These are phyloP conservation scores for Ceratocystis lukuohia DNA, from an alignment of 2,329 filamentous ascomycete species.

Conservation along the genomic window DNA sequence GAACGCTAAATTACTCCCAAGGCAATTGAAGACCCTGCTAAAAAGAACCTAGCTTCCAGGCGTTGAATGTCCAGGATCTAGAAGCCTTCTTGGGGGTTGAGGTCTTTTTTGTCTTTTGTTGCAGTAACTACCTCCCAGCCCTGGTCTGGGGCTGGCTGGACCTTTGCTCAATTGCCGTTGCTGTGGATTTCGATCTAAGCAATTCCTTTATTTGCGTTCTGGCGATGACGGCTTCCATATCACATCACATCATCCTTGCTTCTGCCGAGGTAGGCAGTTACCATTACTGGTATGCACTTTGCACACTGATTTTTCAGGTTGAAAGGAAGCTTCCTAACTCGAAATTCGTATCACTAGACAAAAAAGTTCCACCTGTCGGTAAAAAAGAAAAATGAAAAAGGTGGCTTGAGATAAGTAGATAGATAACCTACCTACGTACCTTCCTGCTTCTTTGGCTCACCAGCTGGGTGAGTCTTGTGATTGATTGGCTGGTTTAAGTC, in stretches of 20 bases:
- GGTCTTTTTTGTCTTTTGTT: slow-evolving; percentile 3
- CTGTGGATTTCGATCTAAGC: neutral
- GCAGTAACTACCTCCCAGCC: neutral
- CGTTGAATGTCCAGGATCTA: neutral
- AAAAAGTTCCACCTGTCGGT: neutral
- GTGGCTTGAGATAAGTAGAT: neutral
- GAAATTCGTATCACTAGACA: neutral
- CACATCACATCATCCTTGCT: slow-evolving; percentile 11
- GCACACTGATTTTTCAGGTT: neutral
- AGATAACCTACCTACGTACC: neutral
- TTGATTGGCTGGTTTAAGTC: neutral
- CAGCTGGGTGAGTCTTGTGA: neutral
- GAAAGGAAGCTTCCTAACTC: slow-evolving; percentile 1
- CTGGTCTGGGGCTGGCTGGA: neutral
- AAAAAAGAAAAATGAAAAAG: neutral
- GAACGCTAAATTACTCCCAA: neutral
- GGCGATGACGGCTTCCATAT: neutral
- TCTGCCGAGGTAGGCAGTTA: slow-evolving; percentile 8
- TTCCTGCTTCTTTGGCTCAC: neutral
- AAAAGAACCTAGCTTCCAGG: neutral
- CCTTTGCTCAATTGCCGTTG: slow-evolving; percentile 6
- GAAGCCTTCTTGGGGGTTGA: neutral
- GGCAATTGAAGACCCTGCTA: neutral
- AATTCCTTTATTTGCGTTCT: neutral
- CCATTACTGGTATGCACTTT: neutral